Evolutionary conservation across 805 yeast genomes (phyloP).

Genomic region (Pichia heedii): DNA sequence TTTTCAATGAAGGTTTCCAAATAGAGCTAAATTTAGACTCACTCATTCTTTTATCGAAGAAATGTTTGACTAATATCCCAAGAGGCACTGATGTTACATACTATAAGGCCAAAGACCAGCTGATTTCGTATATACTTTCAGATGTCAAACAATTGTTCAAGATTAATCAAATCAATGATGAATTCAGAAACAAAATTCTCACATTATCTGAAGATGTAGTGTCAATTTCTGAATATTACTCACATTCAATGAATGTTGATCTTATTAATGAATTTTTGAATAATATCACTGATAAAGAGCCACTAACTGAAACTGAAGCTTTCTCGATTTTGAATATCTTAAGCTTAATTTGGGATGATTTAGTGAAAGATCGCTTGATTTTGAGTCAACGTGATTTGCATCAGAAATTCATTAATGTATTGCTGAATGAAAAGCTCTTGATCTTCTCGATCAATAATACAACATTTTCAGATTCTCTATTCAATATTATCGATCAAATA

Average conservation of each 20-base stretch:
- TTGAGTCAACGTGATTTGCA: conserved; percentile 62
- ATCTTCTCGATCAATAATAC: conserved; percentile 26
- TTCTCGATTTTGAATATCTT: conserved; percentile 26
- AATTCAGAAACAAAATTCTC: conserved; percentile 7
- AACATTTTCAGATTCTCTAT: conserved; percentile 23
- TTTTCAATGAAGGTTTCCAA: conserved; percentile 18
- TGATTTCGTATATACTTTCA: conserved; percentile 24
- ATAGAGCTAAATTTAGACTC: conserved; percentile 12
- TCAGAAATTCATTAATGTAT: conserved; percentile 39
- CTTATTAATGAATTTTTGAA: conserved; percentile 9
- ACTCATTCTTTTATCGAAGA: conserved; percentile 16
- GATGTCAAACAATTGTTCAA: conserved; percentile 12
- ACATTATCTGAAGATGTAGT: conserved; percentile 9
- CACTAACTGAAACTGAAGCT: conserved; percentile 12
- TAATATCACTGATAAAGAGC: conserved; percentile 2
- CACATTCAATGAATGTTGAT: conserved; percentile 14
- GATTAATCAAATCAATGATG: conserved; percentile 3
- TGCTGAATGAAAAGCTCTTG: conserved; percentile 37
- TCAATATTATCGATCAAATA: conserved; percentile 33
- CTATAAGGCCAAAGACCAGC: conserved; percentile 36
- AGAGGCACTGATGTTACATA: conserved; percentile 25
- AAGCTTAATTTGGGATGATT: conserved; percentile 45
- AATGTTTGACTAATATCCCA: conserved; percentile 15
- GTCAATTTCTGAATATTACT: conserved; percentile 13
- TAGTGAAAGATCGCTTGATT: conserved; percentile 51